Evolutionary conservation across 179 eudicot species (phyloP), one percentile per base, ranked within the genome.

Genomic region (Spinacia oleracea): DNA sequence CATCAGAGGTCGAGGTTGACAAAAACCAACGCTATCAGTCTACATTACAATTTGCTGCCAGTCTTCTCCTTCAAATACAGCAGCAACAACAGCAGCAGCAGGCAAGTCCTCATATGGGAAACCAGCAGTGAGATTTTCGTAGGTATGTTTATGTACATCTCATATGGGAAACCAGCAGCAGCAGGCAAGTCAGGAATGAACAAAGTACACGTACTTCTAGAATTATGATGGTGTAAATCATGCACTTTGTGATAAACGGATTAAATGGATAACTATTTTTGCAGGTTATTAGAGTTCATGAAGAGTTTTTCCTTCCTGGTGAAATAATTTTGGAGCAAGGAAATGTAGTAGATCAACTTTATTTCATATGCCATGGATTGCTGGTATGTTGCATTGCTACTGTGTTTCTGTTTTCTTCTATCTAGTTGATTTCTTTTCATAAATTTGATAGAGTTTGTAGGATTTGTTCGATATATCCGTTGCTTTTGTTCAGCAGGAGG

Each of bases 231-330:
- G 11, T 71, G 11, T 56, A 9, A 1, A 25, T 18, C 27, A 0
- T 64, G 1, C 32, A 6, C 18, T 23, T 16, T 64, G 14, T 45
- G 21, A 23, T 21, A 20, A 25, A 10, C 40, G 9, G 20, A 12
- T 66, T 38, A 16, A 18, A 38, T 31, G n/a, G n/a, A n/a, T n/a
- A 45, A 4, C 31, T 70, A 45, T 60, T 84, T 48, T 62, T 81
- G 60, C 84, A 92, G 98, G 94, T 90, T 62, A 96, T 80, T 73
- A 86, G 85, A 84, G 91, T 96, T 43, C 92, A 88, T n/a, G 99
- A 96, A 82, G 98, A 96, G 79, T 96, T 96, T 86, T 96, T 96
- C 64, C 92, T 91, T 27, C 98, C 98, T 9, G 99, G 98, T 65
- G 99, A 96, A 89, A 89, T 96, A 51, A 89, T 93, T 86, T 76